These are phyloP conservation scores for Wallacemonas sp. DNA, from an alignment of 208 protist species.

Conservation along the genomic window DNA sequence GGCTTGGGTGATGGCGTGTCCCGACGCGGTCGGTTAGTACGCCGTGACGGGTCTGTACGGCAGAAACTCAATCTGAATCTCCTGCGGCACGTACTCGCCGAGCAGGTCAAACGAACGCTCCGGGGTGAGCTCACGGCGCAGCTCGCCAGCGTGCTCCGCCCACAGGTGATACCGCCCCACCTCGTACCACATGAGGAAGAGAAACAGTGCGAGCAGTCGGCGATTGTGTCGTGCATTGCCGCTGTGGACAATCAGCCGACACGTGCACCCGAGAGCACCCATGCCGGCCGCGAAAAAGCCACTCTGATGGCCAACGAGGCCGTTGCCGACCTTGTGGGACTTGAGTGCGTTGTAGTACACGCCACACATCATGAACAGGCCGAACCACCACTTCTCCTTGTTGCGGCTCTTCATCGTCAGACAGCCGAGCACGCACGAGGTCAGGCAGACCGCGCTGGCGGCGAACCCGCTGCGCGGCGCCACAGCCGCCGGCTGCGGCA, in stretches of 20 bases:
- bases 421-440: slow-evolving; percentile 54
- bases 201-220: slow-evolving; percentile 44
- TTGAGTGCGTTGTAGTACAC: slow-evolving; percentile 85
- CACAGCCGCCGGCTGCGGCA: slow-evolving; percentile 58
- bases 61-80: slow-evolving; percentile 55
- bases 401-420: slow-evolving; percentile 77
- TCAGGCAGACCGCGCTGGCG: slow-evolving; percentile 49
- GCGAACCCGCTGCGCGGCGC: slow-evolving; percentile 58
- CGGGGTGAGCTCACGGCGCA: slow-evolving; percentile 55
- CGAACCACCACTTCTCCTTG: slow-evolving; percentile 86
- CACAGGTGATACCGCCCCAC: slow-evolving; percentile 82
- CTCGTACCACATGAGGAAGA: slow-evolving; percentile 82
- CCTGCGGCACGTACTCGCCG: slow-evolving; percentile 69
- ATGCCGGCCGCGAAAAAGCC: slow-evolving; percentile 86
- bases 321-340: slow-evolving; percentile 86
- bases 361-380: slow-evolving; percentile 71
- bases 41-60: slow-evolving; percentile 37
- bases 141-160: slow-evolving; percentile 72
- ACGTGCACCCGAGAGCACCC: slow-evolving; percentile 55
- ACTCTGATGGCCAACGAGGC: slow-evolving; percentile 81
- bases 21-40: neutral
- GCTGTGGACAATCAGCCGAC: slow-evolving; percentile 53
- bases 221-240: slow-evolving; percentile 38
- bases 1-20: neutral
- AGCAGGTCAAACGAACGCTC: slow-evolving; percentile 72